phyloP scores from a whole-genome alignment of 768 basidiomycete genomes.

The Crepidotus variabilis region DNA sequence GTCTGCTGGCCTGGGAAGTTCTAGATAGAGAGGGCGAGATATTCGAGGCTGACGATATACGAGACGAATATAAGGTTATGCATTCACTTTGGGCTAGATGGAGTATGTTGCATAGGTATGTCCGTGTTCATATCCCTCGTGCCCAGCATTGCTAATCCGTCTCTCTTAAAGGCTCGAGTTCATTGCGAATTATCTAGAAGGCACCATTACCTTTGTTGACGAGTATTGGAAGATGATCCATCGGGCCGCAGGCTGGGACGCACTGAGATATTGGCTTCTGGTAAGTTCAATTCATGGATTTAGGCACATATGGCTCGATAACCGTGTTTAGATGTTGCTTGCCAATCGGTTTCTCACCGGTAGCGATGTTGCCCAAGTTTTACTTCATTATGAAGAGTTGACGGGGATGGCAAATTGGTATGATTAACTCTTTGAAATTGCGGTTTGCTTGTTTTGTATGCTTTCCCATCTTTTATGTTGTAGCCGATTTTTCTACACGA shows the following conservation, averaged over 20 bases:
- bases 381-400: conserved; percentile 52
- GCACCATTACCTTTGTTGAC: conserved; percentile 50
- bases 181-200: conserved; percentile 50
- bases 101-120: conserved; percentile 9
- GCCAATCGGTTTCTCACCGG: conserved; percentile 51
- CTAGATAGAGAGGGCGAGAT: conserved; percentile 74
- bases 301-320: background rate
- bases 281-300: conserved; percentile 29
- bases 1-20: conserved; percentile 65
- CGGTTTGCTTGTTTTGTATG: too few species aligned
- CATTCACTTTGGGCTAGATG: background rate
- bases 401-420: conserved; percentile 47
- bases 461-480: too few species aligned
- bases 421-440: conserved; percentile 2
- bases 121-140: background rate
- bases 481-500: too few species aligned
- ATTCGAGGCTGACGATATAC: conserved; percentile 65
- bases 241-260: conserved; percentile 63
- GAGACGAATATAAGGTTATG: conserved; percentile 68
- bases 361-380: conserved; percentile 42
- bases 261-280: conserved; percentile 57
- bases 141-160: too few species aligned
- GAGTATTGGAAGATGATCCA: conserved; percentile 67
- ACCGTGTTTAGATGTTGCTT: conserved; percentile 40
- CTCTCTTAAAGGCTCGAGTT: conserved; percentile 41